These are phyloP conservation scores for Diutina ranongensis DNA, from an alignment of 1,139 yeast genomes.

Conservation along the genomic window DNA sequence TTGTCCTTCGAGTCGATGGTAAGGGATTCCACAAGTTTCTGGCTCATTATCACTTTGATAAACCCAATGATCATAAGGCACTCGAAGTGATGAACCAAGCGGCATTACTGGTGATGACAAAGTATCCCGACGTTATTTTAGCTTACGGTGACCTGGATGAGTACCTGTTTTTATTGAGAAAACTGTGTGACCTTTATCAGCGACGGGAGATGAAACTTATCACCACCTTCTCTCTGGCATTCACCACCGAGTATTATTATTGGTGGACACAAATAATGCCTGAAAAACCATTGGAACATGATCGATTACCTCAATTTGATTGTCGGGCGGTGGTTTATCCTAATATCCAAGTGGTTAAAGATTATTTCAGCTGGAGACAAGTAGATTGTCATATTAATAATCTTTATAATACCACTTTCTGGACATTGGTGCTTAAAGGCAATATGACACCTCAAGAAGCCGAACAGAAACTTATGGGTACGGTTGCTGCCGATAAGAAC, in stretches of 20 bases:
- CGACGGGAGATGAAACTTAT: constrained; percentile 72
- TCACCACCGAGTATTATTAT: constrained; percentile 63
- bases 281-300: constrained; percentile 22
- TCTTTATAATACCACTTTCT: constrained; percentile 83
- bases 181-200: constrained; percentile 57
- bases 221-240: constrained; percentile 71
- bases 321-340: constrained; percentile 89
- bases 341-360: constrained; percentile 43
- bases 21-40: constrained; percentile 88
- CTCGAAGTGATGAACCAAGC: constrained; percentile 71
- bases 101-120: constrained; percentile 53
- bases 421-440: constrained; percentile 74
- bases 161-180: constrained; percentile 66
- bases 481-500: constrained; percentile 73
- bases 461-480: constrained; percentile 60
- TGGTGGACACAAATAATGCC: constrained; percentile 58
- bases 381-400: constrained; percentile 96
- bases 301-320: constrained; percentile 74
- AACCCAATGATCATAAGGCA: constrained; percentile 82
- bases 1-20: constrained; percentile 85
- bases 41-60: constrained; percentile 55
- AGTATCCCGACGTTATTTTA: constrained; percentile 58
- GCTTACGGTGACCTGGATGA: constrained; percentile 97
- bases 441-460: constrained; percentile 66
- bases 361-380: constrained; percentile 90